These are phyloP conservation scores for Monosporozyma aquatica DNA, from an alignment of 805 yeast species.

Conservation along the genomic window DNA sequence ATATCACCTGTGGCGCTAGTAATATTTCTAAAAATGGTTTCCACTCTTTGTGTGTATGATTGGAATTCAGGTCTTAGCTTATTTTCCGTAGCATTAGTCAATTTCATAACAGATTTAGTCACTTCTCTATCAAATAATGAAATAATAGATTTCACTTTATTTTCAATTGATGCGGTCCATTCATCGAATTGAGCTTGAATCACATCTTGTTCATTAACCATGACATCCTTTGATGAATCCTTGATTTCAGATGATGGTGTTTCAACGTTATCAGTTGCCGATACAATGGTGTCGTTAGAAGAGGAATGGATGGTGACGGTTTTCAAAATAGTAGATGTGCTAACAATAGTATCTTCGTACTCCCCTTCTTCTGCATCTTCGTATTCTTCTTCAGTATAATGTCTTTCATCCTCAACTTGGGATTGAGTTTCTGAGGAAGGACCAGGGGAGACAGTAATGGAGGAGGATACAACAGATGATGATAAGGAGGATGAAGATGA, in stretches of 20 bases:
- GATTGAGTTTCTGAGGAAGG: no score
- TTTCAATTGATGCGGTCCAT: slow-evolving; percentile 32
- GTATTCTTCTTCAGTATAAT: neutral
- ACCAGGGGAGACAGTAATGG: no score
- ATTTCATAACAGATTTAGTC: slow-evolving; percentile 21
- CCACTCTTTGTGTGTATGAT: slow-evolving; percentile 23
- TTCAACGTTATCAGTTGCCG: neutral
- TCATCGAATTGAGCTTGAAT: slow-evolving; percentile 31
- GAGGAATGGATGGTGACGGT: slow-evolving; percentile 4
- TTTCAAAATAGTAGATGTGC: slow-evolving; percentile 8
- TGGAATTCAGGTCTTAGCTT: slow-evolving; percentile 31
- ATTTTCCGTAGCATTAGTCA: slow-evolving; percentile 24
- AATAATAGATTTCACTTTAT: slow-evolving; percentile 33
- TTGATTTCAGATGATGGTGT: neutral
- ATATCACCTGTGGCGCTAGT: slow-evolving; percentile 32
- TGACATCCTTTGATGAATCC: slow-evolving; percentile 6
- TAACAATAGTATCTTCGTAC: slow-evolving; percentile 3
- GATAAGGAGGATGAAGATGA: no score
- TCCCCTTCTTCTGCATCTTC: slow-evolving; percentile 7
- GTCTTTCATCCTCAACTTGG: no score
- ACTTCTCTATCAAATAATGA: slow-evolving; percentile 34
- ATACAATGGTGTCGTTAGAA: no score
- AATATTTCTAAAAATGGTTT: slow-evolving; percentile 22
- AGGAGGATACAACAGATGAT: neutral
- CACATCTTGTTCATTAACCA: slow-evolving; percentile 16